Base-by-base conservation (phyloP, 805 yeast genomes). In the Torulaspora franciscae region DNA sequence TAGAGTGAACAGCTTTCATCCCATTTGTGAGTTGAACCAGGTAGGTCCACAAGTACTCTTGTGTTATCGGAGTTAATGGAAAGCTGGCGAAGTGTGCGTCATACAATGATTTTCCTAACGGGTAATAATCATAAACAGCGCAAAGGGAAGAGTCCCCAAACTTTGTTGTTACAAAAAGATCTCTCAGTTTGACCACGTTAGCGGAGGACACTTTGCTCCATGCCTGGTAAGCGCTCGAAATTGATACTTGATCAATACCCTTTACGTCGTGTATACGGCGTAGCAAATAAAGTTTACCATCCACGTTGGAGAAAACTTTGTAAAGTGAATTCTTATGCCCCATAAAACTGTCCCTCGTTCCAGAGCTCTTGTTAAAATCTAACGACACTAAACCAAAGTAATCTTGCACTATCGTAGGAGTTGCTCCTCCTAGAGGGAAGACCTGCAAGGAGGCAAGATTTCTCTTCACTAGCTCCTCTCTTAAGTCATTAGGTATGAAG, bases 301-400 rank as follows among this genome's bases (percentile, higher is more conserved):
- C 91, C 8, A 66, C 51, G 58, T 83, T 85, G 6, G 93, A 85
- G 55, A 80, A 76, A 4, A 85, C 95, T 66, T 90, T 90, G 69
- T 83, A 91, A 10, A 83, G 67, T 30, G 83, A 72, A 37, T 81
- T 77, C 3, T 76, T 70, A 46, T 76, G 74, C 1, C 83, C 64
- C 80, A 68, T 77, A 79, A 32, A 68, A 27, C 54, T 43, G 47
- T 58, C 54, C 40, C 48, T 52, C 40, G 37, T 52, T 42, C 40
- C 56, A n/a, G 72, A 65, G 49, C 70, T 76, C 37, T 61, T 57
- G 46, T 61, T 54, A 47, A 65, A 48, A 62, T 88, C 96, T 33
- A 91, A 71, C 2, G 96, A 96, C 25, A 83, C 89, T 46, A 91
- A 72, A 15, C 93, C 82, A 65, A 87, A 95, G 66, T 89, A 91